These are phyloP conservation scores for Gryganskiella cystojenkinii DNA, from an alignment of 192 early-diverging fungal species.

Conservation along the genomic window DNA sequence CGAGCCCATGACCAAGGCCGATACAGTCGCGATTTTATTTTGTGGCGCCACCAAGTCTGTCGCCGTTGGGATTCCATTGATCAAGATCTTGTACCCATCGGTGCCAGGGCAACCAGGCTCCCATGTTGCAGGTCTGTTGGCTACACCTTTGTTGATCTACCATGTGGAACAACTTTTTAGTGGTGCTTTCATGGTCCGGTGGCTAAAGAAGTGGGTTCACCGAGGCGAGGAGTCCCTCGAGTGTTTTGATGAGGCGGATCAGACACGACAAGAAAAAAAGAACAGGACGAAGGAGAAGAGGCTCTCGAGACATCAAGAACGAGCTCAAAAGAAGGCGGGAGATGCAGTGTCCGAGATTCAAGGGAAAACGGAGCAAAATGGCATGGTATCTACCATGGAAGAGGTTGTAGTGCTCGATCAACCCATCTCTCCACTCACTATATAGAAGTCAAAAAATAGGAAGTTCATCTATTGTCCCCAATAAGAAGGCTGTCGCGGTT, in stretches of 20 bases:
- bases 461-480: too few species aligned
- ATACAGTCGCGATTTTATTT: conserved; percentile 74
- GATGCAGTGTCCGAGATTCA: too few species aligned
- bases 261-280: too few species aligned
- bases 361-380: too few species aligned
- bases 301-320: too few species aligned
- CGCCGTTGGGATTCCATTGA: conserved; percentile 80
- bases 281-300: too few species aligned
- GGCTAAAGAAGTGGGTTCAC: conserved; percentile 66
- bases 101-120: conserved; percentile 56
- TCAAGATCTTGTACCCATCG: conserved; percentile 72
- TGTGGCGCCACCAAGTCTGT: conserved; percentile 82
- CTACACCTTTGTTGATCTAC: conserved; percentile 75
- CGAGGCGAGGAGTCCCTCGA: conserved; percentile 47
- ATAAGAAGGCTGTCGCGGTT: too few species aligned
- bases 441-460: too few species aligned
- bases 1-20: conserved; percentile 56
- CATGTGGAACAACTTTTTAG: conserved; percentile 77
- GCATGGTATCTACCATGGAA: too few species aligned
- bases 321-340: too few species aligned
- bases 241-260: conserved; percentile 33
- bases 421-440: too few species aligned
- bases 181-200: conserved; percentile 67
- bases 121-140: conserved; percentile 61
- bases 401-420: too few species aligned